Evolutionary conservation across 2,329 filamentous ascomycete genomes (phyloP), one percentile per base, ranked within the genome.

Genomic region (Cordyceps tenuipes): DNA sequence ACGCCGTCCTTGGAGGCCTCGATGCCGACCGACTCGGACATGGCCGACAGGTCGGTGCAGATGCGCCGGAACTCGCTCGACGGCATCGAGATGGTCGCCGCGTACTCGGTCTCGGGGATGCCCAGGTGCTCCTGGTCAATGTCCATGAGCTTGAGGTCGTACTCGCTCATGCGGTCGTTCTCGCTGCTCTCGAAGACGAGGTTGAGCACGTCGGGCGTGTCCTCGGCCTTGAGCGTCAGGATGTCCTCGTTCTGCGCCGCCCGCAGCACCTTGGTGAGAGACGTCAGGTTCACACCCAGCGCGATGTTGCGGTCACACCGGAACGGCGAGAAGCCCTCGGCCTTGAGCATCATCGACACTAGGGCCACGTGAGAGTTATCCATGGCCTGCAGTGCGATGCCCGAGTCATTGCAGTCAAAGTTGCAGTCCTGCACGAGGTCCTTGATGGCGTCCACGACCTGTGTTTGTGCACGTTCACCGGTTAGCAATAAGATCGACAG

Each of bases 341-440:
- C 89, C 79, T 94, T 94, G 75, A 99, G 89, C 82, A 96, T 87
- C 94, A 99, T 99, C 66, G 94, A 97, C 58, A 99, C 94, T 59
- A 99, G 90, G 64, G 94, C 94, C 69, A 99, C 94, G 78, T 99
- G 94, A 55, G 92, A 97, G 85, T 97, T 99, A 82, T 99, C 94
- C 95, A 99, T 99, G 71, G 94, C 94, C 78, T 99, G 94, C 60
- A 99, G 89, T 56, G 93, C 92, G 71, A 99, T 94, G 64, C 94
- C 94, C 59, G 91, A 93, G 82, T 99, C 95, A 88, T 97, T 99
- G 88, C 95, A 99, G 83, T 99, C 94, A 79, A 99, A 99, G 80
- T 99, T 99, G 87, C 94, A 99, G 79, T 99, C 94, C 77, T 97
- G 94, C 58, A 99, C 94, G 56, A 99, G 86, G 71, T 99, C 94